Evolutionary conservation across 1,139 yeast species (phyloP).

Genomic region (Geotrichum fermentans): DNA sequence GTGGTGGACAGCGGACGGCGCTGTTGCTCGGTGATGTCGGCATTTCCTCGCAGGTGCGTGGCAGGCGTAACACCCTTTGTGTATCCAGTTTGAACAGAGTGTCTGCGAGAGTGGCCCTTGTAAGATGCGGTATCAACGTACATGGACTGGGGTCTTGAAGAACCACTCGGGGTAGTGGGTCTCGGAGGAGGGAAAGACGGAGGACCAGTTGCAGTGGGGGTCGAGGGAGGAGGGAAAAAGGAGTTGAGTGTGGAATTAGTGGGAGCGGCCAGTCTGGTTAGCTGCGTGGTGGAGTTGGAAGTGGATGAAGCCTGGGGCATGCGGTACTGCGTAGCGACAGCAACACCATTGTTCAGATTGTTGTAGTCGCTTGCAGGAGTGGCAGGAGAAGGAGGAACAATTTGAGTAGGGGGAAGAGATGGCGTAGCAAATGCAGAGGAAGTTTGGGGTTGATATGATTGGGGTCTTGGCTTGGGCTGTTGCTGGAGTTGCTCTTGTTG

Average conservation of each 20-base stretch:
- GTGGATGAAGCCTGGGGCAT: background rate
- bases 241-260: background rate
- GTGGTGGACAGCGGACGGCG: constrained; percentile 13
- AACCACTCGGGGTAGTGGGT: constrained; percentile 9
- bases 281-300: background rate
- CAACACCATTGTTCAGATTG: constrained; percentile 9
- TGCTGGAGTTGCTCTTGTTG: constrained; percentile 3
- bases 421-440: constrained; percentile 20
- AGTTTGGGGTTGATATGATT: constrained; percentile 10
- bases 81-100: constrained; percentile 31
- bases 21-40: constrained; percentile 11
- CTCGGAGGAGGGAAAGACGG: constrained; percentile 12
- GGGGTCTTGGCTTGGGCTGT: constrained; percentile 23
- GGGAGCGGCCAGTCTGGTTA: constrained; percentile 1
- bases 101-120: constrained; percentile 27
- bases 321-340: constrained; percentile 1
- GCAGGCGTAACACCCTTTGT: constrained; percentile 25
- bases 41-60: constrained; percentile 9
- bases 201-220: constrained; percentile 6
- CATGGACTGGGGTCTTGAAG: constrained; percentile 9
- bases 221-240: constrained; percentile 1
- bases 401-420: constrained; percentile 12
- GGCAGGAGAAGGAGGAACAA: constrained; percentile 11
- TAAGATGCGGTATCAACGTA: constrained; percentile 16
- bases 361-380: constrained; percentile 15